Percentiles rank a stretch among this genome's conserved stretches.
Conservation (phyloP, 2,329 filamentous ascomycete species). For the Aspergillus alliaceus region DNA sequence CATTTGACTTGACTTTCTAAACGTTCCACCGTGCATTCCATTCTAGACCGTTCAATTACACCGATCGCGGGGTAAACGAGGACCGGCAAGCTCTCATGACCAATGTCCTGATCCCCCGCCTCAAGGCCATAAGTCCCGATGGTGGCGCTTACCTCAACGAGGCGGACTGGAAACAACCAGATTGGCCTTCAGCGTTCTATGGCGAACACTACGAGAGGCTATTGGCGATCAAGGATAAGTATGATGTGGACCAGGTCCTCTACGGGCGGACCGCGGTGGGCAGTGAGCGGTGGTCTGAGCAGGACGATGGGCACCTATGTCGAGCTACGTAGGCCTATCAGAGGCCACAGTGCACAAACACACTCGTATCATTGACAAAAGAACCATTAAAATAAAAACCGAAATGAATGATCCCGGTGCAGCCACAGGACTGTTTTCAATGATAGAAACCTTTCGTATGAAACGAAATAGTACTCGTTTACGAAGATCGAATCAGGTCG, state of each 20-base stretch:
- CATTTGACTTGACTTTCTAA: slow-evolving; percentile 4
- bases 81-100: slow-evolving; percentile 9
- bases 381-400: too few relatives aligned
- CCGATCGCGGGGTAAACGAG: background rate
- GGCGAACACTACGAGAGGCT: slow-evolving; percentile 12
- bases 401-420: too few relatives aligned
- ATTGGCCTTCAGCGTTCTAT: slow-evolving; percentile 24
- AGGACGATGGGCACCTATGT: background rate
- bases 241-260: slow-evolving; percentile 12
- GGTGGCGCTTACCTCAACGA: slow-evolving; percentile 26
- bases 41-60: slow-evolving; percentile 13
- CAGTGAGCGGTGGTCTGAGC: slow-evolving; percentile 9
- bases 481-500: background rate
- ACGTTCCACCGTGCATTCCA: too few relatives aligned
- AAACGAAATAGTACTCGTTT: too few relatives aligned
- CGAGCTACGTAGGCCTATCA: too few relatives aligned
- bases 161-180: slow-evolving; percentile 20
- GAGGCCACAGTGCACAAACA: too few relatives aligned
- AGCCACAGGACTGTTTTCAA: too few relatives aligned
- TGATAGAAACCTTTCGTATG: too few relatives aligned
- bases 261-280: slow-evolving; percentile 15
- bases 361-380: too few relatives aligned
- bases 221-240: slow-evolving; percentile 11
- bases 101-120: slow-evolving; percentile 4
- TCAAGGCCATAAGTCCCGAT: slow-evolving; percentile 12